phyloP scores from a whole-genome alignment of 805 yeast species.

The Candida glaebosa region DNA sequence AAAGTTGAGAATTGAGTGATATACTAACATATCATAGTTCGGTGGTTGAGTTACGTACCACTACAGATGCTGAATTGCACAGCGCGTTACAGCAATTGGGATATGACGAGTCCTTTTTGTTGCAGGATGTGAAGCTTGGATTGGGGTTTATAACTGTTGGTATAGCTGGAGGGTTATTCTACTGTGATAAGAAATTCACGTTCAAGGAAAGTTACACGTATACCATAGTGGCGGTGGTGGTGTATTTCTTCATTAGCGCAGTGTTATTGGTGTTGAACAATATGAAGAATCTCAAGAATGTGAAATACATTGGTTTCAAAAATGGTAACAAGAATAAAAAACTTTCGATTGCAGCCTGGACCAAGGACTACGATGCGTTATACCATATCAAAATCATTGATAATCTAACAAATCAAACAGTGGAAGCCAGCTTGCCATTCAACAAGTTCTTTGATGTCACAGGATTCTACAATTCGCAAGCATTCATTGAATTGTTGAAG shows the following conservation, averaged over 20 bases:
- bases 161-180: constrained; percentile 44
- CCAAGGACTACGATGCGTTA: constrained; percentile 44
- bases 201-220: constrained; percentile 38
- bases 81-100: constrained; percentile 41
- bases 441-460: constrained; percentile 43
- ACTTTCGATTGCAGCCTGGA: constrained; percentile 37
- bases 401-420: constrained; percentile 15
- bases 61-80: constrained; percentile 48
- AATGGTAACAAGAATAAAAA: constrained; percentile 21
- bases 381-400: constrained; percentile 37
- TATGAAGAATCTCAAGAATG: constrained; percentile 36
- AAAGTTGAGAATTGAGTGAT: neutral
- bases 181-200: constrained; percentile 45
- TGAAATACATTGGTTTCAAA: constrained; percentile 44
- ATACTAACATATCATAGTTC: constrained; percentile 30
- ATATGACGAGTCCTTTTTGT: constrained; percentile 43
- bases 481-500: constrained; percentile 10
- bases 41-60: constrained; percentile 43
- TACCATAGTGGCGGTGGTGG: constrained; percentile 32
- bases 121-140: constrained; percentile 45
- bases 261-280: constrained; percentile 31
- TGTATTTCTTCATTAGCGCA: constrained; percentile 35
- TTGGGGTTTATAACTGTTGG: constrained; percentile 47
- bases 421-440: constrained; percentile 27
- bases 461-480: constrained; percentile 31